Evolutionary conservation across 306 rosid species (phyloP).

Genomic region (Mimosa pudica): DNA sequence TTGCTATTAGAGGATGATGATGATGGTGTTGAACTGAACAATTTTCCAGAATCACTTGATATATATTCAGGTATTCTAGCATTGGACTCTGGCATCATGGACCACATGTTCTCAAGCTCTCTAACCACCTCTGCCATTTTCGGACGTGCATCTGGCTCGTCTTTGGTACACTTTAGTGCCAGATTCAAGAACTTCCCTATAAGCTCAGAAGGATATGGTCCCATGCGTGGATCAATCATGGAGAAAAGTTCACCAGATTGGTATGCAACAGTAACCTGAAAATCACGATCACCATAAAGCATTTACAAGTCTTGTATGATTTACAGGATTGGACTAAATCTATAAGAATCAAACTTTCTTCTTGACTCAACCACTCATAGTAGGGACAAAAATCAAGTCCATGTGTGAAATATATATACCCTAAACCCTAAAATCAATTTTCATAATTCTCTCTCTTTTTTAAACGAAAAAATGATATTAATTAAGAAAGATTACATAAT

Average conservation of each 20-base stretch:
- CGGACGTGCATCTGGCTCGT: slow-evolving; percentile 80
- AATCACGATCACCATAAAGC: not conserved
- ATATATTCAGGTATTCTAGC: slow-evolving; percentile 29
- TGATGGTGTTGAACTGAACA: slow-evolving; percentile 19
- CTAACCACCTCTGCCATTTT: slow-evolving; percentile 81
- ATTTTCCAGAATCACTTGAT: slow-evolving; percentile 48
- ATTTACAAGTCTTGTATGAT: not conserved
- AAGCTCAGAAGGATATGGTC: slow-evolving; percentile 76
- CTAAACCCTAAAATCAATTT: no score
- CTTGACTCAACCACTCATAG: slow-evolving; percentile 16
- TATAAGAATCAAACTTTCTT: not conserved
- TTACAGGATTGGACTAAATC: not conserved
- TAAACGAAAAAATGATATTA: no score
- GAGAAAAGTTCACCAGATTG: slow-evolving; percentile 72
- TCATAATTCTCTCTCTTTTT: no score
- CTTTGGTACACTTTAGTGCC: slow-evolving; percentile 75
- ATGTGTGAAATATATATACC: slow-evolving; percentile 56
- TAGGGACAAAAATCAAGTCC: slow-evolving; percentile 26
- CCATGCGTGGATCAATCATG: slow-evolving; percentile 70
- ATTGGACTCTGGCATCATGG: slow-evolving; percentile 66
- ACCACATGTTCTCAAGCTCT: slow-evolving; percentile 75
- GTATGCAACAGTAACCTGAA: slow-evolving; percentile 65
- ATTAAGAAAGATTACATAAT: no score
- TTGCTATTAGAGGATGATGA: slow-evolving; percentile 63
- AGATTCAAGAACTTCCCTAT: slow-evolving; percentile 64